Evolutionary conservation across 2,329 filamentous ascomycete genomes (phyloP), one percentile per base, ranked within the genome.

Genomic region (Tricladium varicosporioides): DNA sequence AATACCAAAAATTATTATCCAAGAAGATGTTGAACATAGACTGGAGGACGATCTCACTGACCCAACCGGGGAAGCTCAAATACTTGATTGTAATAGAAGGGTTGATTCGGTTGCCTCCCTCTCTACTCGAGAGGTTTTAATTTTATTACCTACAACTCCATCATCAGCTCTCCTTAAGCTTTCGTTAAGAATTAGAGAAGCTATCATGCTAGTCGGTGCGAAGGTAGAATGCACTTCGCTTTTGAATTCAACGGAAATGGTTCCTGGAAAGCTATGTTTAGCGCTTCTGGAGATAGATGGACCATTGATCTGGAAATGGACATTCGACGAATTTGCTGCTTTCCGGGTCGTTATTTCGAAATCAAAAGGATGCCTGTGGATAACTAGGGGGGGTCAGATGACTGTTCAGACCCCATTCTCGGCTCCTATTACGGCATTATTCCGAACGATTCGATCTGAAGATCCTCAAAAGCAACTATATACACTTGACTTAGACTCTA

Each of bases 371-470:
- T 53, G 50, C 27, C 48, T 82, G 1, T 83, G 79, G 78, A 57
- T 81, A n/a, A 78, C 77, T 5, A 55, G 67, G 0, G 74, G 73
- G 2, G 75, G 74, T 1, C 72, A 76, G n/a, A 72, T 60, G 69
- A 68, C 67, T 56, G 40, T 60, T 45, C 16, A 32, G 15, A 32
- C 27, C 11, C 56, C 56, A 36, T 10, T 33, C 9, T 49, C 51
- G 19, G 42, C 43, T 49, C 46, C 54, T 10, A 47, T 60, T 14
- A 45, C 59, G 11, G 58, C 64, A 47, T 46, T 66, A 18, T 44
- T 64, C 57, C 11, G 65, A 22, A 63, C 60, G 31, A 44, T 63
- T 33, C 49, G 59, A 40, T 51, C 55, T 2, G 60, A 63, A 36
- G 56, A 59, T 18, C 51, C 55, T 5, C 51, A 56, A 46, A 55